Base-by-base conservation (phyloP, 805 yeast genomes). In the Schwanniomyces pseudopolymorphus region DNA sequence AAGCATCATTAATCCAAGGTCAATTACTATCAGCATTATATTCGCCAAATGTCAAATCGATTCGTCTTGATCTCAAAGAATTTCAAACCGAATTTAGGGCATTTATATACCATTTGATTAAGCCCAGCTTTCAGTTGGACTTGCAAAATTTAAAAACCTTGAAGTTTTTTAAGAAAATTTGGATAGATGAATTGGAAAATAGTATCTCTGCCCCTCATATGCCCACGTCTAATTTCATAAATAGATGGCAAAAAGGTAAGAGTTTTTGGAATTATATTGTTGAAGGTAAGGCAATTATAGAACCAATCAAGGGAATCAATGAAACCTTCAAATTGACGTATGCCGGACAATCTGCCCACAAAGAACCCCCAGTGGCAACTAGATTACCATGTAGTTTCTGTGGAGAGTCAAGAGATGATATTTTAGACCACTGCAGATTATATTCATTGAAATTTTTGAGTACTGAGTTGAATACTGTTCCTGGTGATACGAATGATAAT, bases 251-350 rank as follows among this genome's bases (percentile, higher is more conserved):
- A 45, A 70, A 68, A 56, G 75, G 72, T 3, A 70, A 68, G 51
- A 57, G 82, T 10, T 76, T 91, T 45, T 72, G 90, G 74, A 65
- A 74, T 39, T 77, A 84, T 14, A 74, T 92, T 51, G 78, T 87
- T 26, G 97, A 90, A 43, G 95, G 95, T 3, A 76, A 85, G 38
- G 89, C 89, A 5, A 75, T 82, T 3, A 83, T 92, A 33, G 96
- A 90, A 64, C 99, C 99, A 0, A 79, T 91, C 7, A 81, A 89
- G 43, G 91, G 92, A 0, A 77, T 85, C 35, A 90, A 91, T 57
- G 95, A 87, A 63, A 79, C 81, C 1, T 85, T 85, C 68, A 80
- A 83, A 55, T 55, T 71, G 28, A 58, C 69, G 1, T 70, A 71
- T 45, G 56, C 55, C 28, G 60, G 58, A 7, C 48, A 45, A 4